Percentiles rank a stretch among this genome's conserved stretches.
These are phyloP conservation scores for Aureobasidium mangrovei DNA, from an alignment of 2,329 filamentous ascomycete genomes.

Conservation along the genomic window DNA sequence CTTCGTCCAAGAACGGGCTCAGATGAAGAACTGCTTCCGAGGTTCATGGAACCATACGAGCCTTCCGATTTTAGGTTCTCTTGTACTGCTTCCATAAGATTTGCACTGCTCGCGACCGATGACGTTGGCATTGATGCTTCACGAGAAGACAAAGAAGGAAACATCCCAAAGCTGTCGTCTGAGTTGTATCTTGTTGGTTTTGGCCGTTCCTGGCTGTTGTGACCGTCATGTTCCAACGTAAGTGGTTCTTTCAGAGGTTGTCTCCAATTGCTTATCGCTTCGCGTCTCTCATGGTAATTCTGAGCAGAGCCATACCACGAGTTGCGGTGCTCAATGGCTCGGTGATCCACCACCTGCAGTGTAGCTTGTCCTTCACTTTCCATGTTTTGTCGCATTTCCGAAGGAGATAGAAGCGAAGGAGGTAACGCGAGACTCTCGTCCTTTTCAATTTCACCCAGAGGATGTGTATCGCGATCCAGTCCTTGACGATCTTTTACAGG, in stretches of 20 bases:
- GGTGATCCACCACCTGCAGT: conserved; percentile 5
- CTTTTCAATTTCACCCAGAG: conserved; percentile 16
- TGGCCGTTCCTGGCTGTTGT: background rate
- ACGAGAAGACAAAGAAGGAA: conserved; percentile 53
- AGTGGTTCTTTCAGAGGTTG: conserved; percentile 21
- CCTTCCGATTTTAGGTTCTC: conserved; percentile 13
- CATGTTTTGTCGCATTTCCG: conserved; percentile 8
- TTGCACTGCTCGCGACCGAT: conserved; percentile 35
- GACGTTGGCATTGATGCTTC: conserved; percentile 42
- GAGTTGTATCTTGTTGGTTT: conserved; percentile 39
- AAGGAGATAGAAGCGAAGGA: conserved; percentile 18
- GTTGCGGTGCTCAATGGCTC: conserved; percentile 8
- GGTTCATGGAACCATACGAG: conserved; percentile 9
- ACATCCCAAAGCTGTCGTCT: conserved; percentile 55
- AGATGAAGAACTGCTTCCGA: conserved; percentile 14
- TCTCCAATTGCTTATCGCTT: conserved; percentile 19
- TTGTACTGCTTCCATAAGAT: conserved; percentile 16
- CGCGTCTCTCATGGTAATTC: conserved; percentile 4
- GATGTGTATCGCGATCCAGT: background rate
- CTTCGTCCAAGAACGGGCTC: conserved; percentile 1
- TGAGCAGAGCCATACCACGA: conserved; percentile 13
- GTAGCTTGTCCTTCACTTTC: conserved; percentile 1
- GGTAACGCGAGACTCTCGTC: conserved; percentile 21
- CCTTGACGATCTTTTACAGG: conserved; percentile 32
- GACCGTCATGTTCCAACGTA: conserved; percentile 18